Evolutionary conservation across 345 rosid species (phyloP).

Genomic region (Citrus maxima): DNA sequence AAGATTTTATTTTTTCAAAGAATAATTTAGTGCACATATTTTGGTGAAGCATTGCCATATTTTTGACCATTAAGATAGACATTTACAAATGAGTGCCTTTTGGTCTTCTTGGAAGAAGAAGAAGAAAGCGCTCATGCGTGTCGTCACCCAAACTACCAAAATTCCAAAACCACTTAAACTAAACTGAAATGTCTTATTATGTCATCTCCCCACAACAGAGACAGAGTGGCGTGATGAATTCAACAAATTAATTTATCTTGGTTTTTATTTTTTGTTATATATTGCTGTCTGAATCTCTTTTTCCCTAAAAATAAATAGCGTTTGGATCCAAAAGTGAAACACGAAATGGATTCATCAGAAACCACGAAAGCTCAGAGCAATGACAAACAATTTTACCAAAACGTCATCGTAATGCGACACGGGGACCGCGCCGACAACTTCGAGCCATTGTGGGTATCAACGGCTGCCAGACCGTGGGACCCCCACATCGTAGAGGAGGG

Average conservation of each 20-base stretch:
- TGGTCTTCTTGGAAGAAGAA: not conserved
- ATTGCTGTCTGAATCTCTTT: not conserved
- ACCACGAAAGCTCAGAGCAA: not conserved
- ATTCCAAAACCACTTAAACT: not conserved
- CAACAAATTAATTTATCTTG: not conserved
- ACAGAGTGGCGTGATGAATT: not conserved
- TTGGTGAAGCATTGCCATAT: too few species aligned
- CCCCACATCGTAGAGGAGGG: conserved; percentile 64
- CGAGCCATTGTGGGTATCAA: conserved; percentile 53
- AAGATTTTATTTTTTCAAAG: too few species aligned
- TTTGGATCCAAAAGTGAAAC: not conserved
- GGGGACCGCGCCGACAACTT: conserved; percentile 78
- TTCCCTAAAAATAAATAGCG: not conserved
- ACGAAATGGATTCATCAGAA: conserved; percentile 7
- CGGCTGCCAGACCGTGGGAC: conserved; percentile 77
- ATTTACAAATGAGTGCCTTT: too few species aligned
- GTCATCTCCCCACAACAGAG: not conserved
- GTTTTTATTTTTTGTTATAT: not conserved
- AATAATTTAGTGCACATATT: not conserved
- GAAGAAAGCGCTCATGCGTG: not conserved
- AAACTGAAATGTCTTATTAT: not conserved
- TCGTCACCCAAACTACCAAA: not conserved
- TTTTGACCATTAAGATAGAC: not conserved
- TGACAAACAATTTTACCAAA: conserved; percentile 26
- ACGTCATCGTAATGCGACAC: conserved; percentile 86